These are phyloP conservation scores for Calonectria pauciramosa DNA, from an alignment of 2,329 filamentous ascomycete genomes.

Conservation along the genomic window DNA sequence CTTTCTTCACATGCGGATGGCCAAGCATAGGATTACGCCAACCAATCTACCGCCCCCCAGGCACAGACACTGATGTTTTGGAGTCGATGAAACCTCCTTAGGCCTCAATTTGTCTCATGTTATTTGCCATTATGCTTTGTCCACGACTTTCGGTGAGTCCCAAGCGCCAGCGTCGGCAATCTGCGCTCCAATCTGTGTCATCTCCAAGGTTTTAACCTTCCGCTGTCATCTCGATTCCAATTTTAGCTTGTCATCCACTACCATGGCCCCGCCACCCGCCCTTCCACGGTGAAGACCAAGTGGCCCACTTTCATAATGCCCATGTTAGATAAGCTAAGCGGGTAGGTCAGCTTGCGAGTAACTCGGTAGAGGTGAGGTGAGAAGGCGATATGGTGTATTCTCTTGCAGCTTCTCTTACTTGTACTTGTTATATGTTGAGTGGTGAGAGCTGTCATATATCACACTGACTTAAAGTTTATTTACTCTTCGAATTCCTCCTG, in stretches of 20 bases:
- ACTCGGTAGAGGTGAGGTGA: neutral
- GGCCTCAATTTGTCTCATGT: neutral
- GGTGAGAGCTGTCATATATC: neutral
- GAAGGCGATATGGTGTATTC: neutral
- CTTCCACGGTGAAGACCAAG: neutral
- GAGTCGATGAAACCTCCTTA: neutral
- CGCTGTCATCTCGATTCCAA: constrained; percentile 2
- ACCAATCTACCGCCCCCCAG: neutral
- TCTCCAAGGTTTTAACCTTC: neutral
- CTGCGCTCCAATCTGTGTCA: neutral
- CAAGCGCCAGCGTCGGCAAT: neutral
- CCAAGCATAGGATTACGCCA: neutral
- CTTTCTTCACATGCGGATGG: neutral
- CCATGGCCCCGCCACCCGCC: neutral
- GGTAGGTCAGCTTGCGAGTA: neutral
- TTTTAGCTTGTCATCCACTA: constrained; percentile 3
- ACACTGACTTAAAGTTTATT: neutral
- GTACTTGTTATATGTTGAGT: neutral
- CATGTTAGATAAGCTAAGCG: neutral
- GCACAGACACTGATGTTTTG: neutral
- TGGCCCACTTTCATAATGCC: neutral
- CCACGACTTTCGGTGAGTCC: neutral
- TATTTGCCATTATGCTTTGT: neutral
- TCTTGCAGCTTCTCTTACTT: neutral
- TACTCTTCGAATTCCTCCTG: neutral